These are phyloP conservation scores for Collybia sordida DNA, from an alignment of 768 basidiomycete genomes.

Conservation along the genomic window DNA sequence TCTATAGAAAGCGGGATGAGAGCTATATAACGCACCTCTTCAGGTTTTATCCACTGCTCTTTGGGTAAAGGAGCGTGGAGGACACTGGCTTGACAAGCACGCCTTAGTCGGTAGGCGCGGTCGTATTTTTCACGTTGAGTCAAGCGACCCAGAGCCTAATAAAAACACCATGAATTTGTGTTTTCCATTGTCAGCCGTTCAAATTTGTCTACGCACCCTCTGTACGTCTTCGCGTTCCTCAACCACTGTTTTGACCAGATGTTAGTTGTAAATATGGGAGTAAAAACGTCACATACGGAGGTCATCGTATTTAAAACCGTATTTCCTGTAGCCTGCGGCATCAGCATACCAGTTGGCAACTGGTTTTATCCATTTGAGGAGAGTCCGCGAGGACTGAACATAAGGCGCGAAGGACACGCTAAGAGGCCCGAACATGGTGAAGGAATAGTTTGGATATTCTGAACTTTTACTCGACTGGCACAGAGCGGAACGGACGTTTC, in stretches of 20 bases:
- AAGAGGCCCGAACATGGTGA: constrained; percentile 60
- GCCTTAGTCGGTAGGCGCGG: constrained; percentile 86
- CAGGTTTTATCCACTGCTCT: constrained; percentile 72
- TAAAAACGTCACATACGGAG: constrained; percentile 59
- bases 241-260: constrained; percentile 45
- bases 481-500: constrained; percentile 32
- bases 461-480: constrained; percentile 5
- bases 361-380: constrained; percentile 71
- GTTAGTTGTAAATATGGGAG: constrained; percentile 8
- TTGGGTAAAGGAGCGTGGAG: constrained; percentile 80
- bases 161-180: constrained; percentile 5
- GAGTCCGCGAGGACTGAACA: constrained; percentile 65
- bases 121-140: constrained; percentile 81
- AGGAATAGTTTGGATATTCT: constrained; percentile 4
- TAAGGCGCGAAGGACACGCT: constrained; percentile 76
- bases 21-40: constrained; percentile 56
- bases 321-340: constrained; percentile 77
- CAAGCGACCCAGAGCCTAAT: constrained; percentile 81
- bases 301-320: constrained; percentile 95
- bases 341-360: constrained; percentile 82
- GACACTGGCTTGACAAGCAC: constrained; percentile 77
- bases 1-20: not conserved
- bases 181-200: not conserved
- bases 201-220: constrained; percentile 48
- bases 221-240: constrained; percentile 81